Base-by-base conservation (phyloP, 176 grass and related monocot species). In the Elymus sibiricus region DNA sequence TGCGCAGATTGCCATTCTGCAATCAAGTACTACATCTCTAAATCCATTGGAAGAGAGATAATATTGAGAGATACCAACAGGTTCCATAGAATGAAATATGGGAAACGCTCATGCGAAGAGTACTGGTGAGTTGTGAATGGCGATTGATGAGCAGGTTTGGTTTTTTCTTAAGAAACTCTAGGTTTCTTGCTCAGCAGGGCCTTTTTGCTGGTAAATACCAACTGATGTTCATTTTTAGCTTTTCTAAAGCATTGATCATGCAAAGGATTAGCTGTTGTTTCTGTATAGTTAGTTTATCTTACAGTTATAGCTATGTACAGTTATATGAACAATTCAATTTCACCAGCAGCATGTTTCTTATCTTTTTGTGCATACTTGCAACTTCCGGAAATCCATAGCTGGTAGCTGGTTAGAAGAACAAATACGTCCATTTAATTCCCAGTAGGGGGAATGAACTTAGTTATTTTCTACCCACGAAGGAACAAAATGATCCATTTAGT, bases 51-150 rank as follows among this genome's bases (percentile, higher is more conserved):
- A 44, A 84, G 90, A 76, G 86, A 89, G 79, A 89, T 98, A 51
- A 92, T 98, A 38, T 27, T 98, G 73, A 92, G 95, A 86, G 93
- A 98, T 84, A 89, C 91, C 64, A 95, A 92, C 83, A 92, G 96
- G 58, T 98, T 98, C 77, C 93, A 95, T 87, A 92, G 66, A 75
- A 94, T 98, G 81, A 88, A 88, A 37, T 75, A 92, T 62, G 96
- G 93, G 37, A 29, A 78, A 25, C 94, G 96, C 35, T 94, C 90
- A 77, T 95, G 96, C 25, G 51, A 83, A 37, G 95, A 90, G 22
- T 95, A 92, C 84, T 94, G 93, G 84, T 90, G 77, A 92, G 29
- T 90, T 91, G 89, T 83, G 76, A 92, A 25, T 73, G 78, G 28
- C 5, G 11, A 90, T 86, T 92, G 87, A 80, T 90, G 76, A 74